Conservation (phyloP, 2,329 filamentous ascomycete genomes). For the Pezicula rhizophila region DNA sequence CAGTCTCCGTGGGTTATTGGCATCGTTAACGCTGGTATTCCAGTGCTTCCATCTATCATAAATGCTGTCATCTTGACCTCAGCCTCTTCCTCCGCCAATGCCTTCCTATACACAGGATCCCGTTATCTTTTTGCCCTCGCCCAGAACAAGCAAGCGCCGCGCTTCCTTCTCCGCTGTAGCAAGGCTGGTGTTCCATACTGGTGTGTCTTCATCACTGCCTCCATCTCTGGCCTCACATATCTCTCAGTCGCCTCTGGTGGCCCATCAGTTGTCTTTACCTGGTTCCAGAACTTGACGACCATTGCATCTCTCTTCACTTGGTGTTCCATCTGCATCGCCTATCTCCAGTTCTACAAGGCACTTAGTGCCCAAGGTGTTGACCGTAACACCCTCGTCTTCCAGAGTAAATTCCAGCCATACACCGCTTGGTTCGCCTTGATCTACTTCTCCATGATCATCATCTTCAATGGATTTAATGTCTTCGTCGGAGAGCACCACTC, state of each 20-base stretch:
- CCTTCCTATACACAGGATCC: constrained; percentile 24
- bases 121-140: constrained; percentile 36
- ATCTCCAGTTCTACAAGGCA: constrained; percentile 66
- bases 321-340: constrained; percentile 62
- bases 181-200: constrained; percentile 62
- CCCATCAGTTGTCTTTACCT: constrained; percentile 30
- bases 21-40: constrained; percentile 60
- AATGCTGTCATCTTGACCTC: constrained; percentile 67
- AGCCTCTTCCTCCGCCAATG: constrained; percentile 35
- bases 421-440: constrained; percentile 58
- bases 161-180: constrained; percentile 54
- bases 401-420: constrained; percentile 63
- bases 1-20: constrained; percentile 62
- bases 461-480: constrained; percentile 70
- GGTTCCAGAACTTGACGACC: constrained; percentile 52
- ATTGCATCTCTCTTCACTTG: constrained; percentile 73
- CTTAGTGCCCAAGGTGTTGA: constrained; percentile 63
- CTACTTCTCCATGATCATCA: constrained; percentile 63
- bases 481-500: constrained; percentile 53
- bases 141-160: constrained; percentile 60
- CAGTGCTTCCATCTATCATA: constrained; percentile 61
- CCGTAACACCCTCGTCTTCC: constrained; percentile 64
- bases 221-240: constrained; percentile 67
- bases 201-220: constrained; percentile 59
- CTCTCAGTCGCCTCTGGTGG: constrained; percentile 57